These are phyloP conservation scores for Magnusiomyces sp. DNA, from an alignment of 1,139 yeast species.

Conservation along the genomic window DNA sequence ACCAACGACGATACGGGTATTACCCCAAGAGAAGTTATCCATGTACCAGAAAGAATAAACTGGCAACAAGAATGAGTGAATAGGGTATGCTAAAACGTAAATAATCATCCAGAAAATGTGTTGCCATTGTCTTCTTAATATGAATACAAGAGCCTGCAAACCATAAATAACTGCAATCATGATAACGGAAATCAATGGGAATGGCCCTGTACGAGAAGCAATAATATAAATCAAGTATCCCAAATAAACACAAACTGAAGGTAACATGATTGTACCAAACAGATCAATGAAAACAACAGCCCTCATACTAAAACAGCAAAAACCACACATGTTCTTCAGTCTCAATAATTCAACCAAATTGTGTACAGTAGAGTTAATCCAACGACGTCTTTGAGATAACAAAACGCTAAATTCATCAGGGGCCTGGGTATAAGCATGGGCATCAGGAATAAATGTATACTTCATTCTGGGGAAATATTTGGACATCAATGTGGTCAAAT, in stretches of 20 bases:
- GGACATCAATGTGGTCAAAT: constrained; percentile 34
- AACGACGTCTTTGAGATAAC: constrained; percentile 33
- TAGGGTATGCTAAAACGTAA: constrained; percentile 31
- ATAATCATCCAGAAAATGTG: constrained; percentile 35
- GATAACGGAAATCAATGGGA: constrained; percentile 31
- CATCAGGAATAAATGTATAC: constrained; percentile 29
- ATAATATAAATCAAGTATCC: constrained; percentile 31
- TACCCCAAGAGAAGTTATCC: constrained; percentile 37
- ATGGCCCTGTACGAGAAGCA: constrained; percentile 26
- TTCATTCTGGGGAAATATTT: constrained; percentile 28
- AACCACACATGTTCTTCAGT: constrained; percentile 32
- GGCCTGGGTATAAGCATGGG: constrained; percentile 31
- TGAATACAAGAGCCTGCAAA: constrained; percentile 30
- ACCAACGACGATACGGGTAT: constrained; percentile 36
- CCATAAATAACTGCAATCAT: constrained; percentile 33
- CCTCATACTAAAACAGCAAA: constrained; percentile 32
- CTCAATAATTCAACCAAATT: constrained; percentile 31
- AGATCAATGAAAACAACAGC: constrained; percentile 32
- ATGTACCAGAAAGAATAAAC: constrained; percentile 35
- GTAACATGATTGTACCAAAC: constrained; percentile 31
- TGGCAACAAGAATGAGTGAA: constrained; percentile 32
- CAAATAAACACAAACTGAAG: constrained; percentile 31
- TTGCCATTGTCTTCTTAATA: constrained; percentile 33
- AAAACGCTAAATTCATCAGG: constrained; percentile 31
- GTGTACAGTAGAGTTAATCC: constrained; percentile 36